Base-by-base conservation (phyloP, 2,329 filamentous ascomycete genomes). In the Phaeoacremonium minimum region DNA sequence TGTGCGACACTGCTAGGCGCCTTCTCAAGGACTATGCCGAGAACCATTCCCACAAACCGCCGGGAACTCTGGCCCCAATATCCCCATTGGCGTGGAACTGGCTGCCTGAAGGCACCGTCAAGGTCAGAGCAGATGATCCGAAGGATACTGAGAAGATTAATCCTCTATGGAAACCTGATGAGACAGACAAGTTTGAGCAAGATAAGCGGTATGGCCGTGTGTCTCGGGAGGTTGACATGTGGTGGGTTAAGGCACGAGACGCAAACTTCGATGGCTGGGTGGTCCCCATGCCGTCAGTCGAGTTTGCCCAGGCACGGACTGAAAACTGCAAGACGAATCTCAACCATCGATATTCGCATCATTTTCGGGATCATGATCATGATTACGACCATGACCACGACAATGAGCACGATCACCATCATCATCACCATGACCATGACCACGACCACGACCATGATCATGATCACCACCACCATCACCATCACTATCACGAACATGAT, bases 151-250 rank as follows among this genome's bases (percentile, higher is more conserved):
- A 66, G 15, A 64, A 69, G 48, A 59, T 69, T 30, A 64, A 64
- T 28, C 68, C 71, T 0, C 58, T 64, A 2, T 76, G 73, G 70
- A 64, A 70, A 32, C 60, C 67, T 5, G 67, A 78, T 26, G 64
- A 75, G 46, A 56, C 61, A 15, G 69, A 78, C 46, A 79, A 77
- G 48, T 77, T 71, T 40, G 69, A 77, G 48, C 74, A 80, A 49
- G 77, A 83, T 49, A 65, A 64, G 18, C 59, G 63, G 8, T 81
- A 81, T 45, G 75, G 75, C 2, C 69, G 75, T 26, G 77, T 83
- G 1, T 83, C 79, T 2, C 66, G 76, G 43, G 79, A 83, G 52
- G 72, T 83, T 34, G 79, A 83, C 50, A 69, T 67, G 3, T 83
- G 79, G 79, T 83, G 79, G 77, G 65, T 76, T 30, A 69, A 67